Evolutionary conservation across 495 filamentous ascomycete genomes (phyloP).

Genomic region (Penicillium alfredii): DNA sequence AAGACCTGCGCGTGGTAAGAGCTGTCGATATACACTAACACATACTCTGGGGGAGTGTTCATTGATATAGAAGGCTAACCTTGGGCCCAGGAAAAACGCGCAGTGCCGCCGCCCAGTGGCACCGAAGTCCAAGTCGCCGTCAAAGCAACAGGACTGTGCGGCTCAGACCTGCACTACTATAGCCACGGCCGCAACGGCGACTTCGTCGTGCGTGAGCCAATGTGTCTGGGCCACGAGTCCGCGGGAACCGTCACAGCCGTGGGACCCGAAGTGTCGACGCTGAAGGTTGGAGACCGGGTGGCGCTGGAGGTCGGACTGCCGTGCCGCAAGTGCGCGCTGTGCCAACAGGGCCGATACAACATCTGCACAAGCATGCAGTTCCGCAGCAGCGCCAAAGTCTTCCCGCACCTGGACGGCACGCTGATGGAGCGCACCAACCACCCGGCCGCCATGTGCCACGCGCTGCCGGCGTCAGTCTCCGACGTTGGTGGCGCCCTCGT

Average conservation of each 20-base stretch:
- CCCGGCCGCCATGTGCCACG: constrained; percentile 50
- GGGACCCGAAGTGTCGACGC: constrained; percentile 41
- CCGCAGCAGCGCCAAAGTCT: constrained; percentile 68
- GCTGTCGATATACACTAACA: no score
- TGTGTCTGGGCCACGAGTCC: constrained; percentile 76
- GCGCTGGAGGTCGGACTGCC: constrained; percentile 78
- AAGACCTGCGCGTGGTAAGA: constrained; percentile 61
- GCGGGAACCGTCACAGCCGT: constrained; percentile 62
- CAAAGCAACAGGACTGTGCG: constrained; percentile 72
- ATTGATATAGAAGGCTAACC: no score
- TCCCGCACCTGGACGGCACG: constrained; percentile 77
- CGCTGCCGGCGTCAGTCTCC: constrained; percentile 57
- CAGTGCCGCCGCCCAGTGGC: constrained; percentile 36
- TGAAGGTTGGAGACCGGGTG: constrained; percentile 62
- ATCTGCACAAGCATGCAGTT: constrained; percentile 78
- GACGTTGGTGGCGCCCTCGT: constrained; percentile 66
- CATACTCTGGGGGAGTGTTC: no score
- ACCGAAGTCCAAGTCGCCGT: constrained; percentile 69
- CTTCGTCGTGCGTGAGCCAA: constrained; percentile 64
- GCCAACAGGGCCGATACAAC: constrained; percentile 68
- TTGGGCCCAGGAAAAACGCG: constrained; percentile 38
- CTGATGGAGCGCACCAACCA: constrained; percentile 75
- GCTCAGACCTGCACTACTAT: constrained; percentile 83
- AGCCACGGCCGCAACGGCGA: constrained; percentile 78
- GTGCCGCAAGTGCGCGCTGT: constrained; percentile 64